Percentiles rank a stretch among this genome's conserved stretches.
Evolutionary conservation across 2,329 filamentous ascomycete genomes (phyloP).

Genomic region (Aspergillus niger): DNA sequence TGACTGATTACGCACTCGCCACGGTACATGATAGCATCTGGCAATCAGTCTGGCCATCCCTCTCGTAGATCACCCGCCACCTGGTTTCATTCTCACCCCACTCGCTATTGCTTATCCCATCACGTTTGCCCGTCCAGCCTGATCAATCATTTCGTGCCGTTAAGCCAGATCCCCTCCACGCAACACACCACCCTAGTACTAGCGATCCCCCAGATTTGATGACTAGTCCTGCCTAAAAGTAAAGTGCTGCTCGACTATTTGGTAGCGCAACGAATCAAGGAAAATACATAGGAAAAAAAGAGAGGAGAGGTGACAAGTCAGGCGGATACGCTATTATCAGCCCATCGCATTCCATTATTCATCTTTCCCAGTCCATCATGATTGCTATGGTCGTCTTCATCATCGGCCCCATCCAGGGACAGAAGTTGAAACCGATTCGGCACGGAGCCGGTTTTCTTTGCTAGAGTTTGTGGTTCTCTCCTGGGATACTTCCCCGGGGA

Average conservation of each 20-base stretch:
- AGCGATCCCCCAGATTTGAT: too few relatives aligned
- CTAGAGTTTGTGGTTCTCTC: constrained; percentile 26
- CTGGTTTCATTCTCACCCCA: too few relatives aligned
- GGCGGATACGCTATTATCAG: constrained; percentile 19
- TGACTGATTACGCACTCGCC: background rate
- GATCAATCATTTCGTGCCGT: too few relatives aligned
- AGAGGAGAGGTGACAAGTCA: background rate
- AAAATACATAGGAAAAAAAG: background rate
- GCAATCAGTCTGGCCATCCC: background rate
- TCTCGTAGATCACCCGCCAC: background rate
- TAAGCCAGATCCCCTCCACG: too few relatives aligned
- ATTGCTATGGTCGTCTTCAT: constrained; percentile 30
- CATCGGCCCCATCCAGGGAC: constrained; percentile 51
- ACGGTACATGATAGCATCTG: background rate
- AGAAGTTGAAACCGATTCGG: constrained; percentile 66
- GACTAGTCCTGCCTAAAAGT: background rate
- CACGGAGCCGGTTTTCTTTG: constrained; percentile 37
- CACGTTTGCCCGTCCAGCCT: too few relatives aligned
- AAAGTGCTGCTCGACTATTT: background rate
- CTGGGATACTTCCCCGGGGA: constrained; percentile 49
- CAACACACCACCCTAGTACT: too few relatives aligned
- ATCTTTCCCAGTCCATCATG: constrained; percentile 18
- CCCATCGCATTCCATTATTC: constrained; percentile 16
- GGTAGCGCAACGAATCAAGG: background rate
- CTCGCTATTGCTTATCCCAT: too few relatives aligned